Conservation (phyloP, 768 basidiomycete genomes). For the Chalciporus sphaerocephalus region DNA sequence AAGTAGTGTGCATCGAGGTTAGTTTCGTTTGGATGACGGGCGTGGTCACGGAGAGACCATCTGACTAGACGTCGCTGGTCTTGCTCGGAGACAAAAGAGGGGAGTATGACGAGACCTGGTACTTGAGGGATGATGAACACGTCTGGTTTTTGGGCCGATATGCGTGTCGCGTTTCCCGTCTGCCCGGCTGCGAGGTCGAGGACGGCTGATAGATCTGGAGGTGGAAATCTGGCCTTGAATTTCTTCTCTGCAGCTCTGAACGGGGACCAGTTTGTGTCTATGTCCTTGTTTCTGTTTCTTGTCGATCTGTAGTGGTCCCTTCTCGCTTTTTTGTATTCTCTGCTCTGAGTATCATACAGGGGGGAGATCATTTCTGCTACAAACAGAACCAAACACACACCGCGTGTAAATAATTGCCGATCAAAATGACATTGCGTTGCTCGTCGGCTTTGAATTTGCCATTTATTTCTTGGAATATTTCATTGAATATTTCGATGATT, state of each 20-base stretch:
- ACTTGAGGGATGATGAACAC: conserved; percentile 28
- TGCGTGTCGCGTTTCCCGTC: conserved; percentile 8
- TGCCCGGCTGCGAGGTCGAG: conserved; percentile 57
- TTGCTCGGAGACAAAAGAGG: conserved; percentile 57
- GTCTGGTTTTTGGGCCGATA: not conserved
- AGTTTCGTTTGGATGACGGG: conserved; percentile 77
- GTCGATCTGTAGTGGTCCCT: conserved; percentile 59
- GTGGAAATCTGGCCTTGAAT: conserved; percentile 76
- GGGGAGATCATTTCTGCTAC: conserved; percentile 18
- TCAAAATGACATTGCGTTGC: not conserved
- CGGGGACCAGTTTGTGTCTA: conserved; percentile 61
- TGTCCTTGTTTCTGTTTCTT: conserved; percentile 42
- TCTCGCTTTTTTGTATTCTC: conserved; percentile 56
- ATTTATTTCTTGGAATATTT: too few species aligned
- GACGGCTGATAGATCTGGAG: conserved; percentile 64
- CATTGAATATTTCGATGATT: not conserved
- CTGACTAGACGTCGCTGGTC: conserved; percentile 66
- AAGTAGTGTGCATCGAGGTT: conserved; percentile 86
- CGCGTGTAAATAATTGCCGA: conserved; percentile 7
- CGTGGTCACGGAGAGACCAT: conserved; percentile 75
- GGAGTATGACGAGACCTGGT: conserved; percentile 79
- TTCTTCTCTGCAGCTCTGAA: conserved; percentile 77
- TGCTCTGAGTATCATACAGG: conserved; percentile 42
- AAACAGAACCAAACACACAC: conserved; percentile 26
- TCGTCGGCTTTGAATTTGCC: not conserved